These are phyloP conservation scores for Colletotrichum eremochloae DNA, from an alignment of 2,329 filamentous ascomycete genomes.

Conservation along the genomic window DNA sequence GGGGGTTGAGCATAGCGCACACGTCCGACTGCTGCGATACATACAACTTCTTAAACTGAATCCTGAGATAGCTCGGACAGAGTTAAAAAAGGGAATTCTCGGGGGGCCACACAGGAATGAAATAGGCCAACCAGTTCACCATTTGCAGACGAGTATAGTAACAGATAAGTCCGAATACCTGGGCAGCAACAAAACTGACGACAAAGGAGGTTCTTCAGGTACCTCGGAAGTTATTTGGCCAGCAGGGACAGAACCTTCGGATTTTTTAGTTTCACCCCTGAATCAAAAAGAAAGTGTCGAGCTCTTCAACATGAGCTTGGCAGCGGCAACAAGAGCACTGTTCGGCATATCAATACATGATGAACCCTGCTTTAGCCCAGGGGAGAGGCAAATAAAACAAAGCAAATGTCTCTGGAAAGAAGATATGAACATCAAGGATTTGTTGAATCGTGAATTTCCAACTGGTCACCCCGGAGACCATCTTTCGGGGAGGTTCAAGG, in stretches of 20 bases:
- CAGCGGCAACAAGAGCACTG: neutral
- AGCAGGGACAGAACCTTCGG: neutral
- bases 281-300: neutral
- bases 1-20: neutral
- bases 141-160: neutral
- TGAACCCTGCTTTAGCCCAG: neutral
- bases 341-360: neutral
- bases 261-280: neutral
- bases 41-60: neutral
- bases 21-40: neutral
- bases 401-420: neutral
- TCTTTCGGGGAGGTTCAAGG: neutral
- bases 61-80: neutral
- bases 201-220: neutral
- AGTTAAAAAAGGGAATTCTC: neutral
- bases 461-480: neutral
- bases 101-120: neutral
- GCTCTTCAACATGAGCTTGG: neutral
- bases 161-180: neutral
- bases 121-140: neutral
- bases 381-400: neutral
- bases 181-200: neutral
- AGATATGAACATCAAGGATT: neutral
- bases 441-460: neutral
- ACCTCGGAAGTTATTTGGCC: neutral